These are phyloP conservation scores for barrel medic (Medicago truncatula) DNA, from an alignment of 306 rosid genomes.

Conservation along the genomic window DNA sequence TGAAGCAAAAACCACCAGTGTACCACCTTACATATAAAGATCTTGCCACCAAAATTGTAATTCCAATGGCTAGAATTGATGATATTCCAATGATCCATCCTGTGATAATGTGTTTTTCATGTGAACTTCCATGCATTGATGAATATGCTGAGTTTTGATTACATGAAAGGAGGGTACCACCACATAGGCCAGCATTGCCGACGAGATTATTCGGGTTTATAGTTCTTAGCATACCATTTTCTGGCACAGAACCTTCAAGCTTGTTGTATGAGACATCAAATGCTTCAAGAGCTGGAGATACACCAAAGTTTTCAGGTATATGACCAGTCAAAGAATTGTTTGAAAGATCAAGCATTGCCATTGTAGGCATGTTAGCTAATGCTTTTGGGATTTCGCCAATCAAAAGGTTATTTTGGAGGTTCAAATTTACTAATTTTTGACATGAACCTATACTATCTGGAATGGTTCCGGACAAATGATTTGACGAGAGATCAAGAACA, in stretches of 20 bases:
- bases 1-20: conserved; percentile 68
- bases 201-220: conserved; percentile 79
- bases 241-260: conserved; percentile 84
- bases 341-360: conserved; percentile 89
- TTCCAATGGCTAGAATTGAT: conserved; percentile 55
- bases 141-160: conserved; percentile 48
- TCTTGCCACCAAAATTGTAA: conserved; percentile 60
- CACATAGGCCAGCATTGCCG: conserved; percentile 83
- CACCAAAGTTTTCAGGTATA: conserved; percentile 81
- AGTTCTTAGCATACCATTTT: conserved; percentile 77
- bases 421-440: conserved; percentile 79
- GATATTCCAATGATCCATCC: conserved; percentile 81
- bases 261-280: conserved; percentile 83
- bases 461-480: conserved; percentile 71
- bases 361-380: conserved; percentile 74
- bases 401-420: conserved; percentile 80
- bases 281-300: conserved; percentile 88
- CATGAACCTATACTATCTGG: conserved; percentile 89
- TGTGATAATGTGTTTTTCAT: conserved; percentile 57
- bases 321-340: conserved; percentile 89
- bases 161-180: conserved; percentile 79
- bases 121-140: conserved; percentile 54
- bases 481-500: conserved; percentile 83
- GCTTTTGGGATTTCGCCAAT: conserved; percentile 78
- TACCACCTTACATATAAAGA: conserved; percentile 72